Evolutionary conservation across 352 stramenopile species (phyloP).

Genomic region (Thalassiosira delicatula): DNA sequence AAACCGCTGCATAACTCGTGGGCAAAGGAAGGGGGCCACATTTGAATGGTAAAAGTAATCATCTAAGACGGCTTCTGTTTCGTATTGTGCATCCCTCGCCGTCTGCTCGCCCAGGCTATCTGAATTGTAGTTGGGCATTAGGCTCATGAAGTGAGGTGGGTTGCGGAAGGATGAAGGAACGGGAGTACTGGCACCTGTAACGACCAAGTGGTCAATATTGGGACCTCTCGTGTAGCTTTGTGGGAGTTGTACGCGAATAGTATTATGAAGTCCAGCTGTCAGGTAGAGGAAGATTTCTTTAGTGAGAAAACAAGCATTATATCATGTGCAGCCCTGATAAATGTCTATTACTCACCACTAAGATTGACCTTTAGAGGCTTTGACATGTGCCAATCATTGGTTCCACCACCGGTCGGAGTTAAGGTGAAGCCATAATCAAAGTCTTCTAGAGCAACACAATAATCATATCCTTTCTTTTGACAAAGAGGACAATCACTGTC

Average conservation of each 20-base stretch:
- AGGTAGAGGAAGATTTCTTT: slow-evolving; percentile 5
- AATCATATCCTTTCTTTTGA: slow-evolving; percentile 17
- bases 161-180: slow-evolving; percentile 72
- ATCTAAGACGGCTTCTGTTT: slow-evolving; percentile 79
- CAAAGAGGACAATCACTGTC: too few species aligned
- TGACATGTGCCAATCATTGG: slow-evolving; percentile 47
- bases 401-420: slow-evolving; percentile 35
- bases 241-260: slow-evolving; percentile 43
- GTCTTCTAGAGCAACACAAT: slow-evolving; percentile 41
- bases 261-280: slow-evolving; percentile 39
- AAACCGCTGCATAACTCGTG: slow-evolving; percentile 78
- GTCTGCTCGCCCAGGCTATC: slow-evolving; percentile 65
- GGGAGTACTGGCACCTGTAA: slow-evolving; percentile 61
- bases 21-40: slow-evolving; percentile 76
- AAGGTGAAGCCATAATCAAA: slow-evolving; percentile 32
- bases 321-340: not conserved
- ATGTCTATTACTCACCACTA: not conserved
- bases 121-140: slow-evolving; percentile 18
- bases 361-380: slow-evolving; percentile 39
- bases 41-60: slow-evolving; percentile 81
- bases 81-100: slow-evolving; percentile 66
- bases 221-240: slow-evolving; percentile 21
- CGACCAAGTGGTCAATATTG: slow-evolving; percentile 63
- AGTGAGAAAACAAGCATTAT: not conserved
- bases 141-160: slow-evolving; percentile 70